Percentiles rank a stretch among this genome's conserved stretches.
phyloP scores from a whole-genome alignment of 805 yeast genomes.

The Kuraishia capsulata region DNA sequence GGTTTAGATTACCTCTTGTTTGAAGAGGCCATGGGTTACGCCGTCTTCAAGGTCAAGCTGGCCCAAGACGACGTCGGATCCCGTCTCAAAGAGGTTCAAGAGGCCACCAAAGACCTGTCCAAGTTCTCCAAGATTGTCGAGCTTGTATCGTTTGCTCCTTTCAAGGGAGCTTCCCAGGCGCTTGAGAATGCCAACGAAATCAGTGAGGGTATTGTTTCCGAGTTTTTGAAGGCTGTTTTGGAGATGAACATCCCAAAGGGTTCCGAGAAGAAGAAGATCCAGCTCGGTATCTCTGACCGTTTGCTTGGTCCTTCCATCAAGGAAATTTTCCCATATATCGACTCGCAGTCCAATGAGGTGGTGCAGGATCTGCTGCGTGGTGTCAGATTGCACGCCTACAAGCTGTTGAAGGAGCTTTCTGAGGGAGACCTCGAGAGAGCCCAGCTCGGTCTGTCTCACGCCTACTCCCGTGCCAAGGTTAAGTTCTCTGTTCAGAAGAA shows the following conservation, averaged over 20 bases:
- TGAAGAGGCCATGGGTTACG: conserved; percentile 99
- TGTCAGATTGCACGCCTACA: conserved; percentile 81
- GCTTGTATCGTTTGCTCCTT: conserved; percentile 92
- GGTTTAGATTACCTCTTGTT: conserved; percentile 84
- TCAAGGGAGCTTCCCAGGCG: conserved; percentile 99
- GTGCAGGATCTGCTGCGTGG: conserved; percentile 96
- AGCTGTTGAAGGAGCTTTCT: conserved; percentile 83
- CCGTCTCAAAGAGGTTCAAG: conserved; percentile 88
- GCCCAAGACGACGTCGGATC: conserved; percentile 94
- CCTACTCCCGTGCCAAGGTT: conserved; percentile 97
- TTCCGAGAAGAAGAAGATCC: conserved; percentile 55
- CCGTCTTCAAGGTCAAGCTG: conserved; percentile 84
- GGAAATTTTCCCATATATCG: conserved; percentile 81
- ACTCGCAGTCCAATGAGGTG: conserved; percentile 83
- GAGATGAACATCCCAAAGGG: conserved; percentile 87
- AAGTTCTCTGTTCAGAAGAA: conserved; percentile 98
- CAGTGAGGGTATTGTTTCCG: conserved; percentile 93
- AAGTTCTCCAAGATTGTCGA: conserved; percentile 88
- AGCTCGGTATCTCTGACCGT: conserved; percentile 87
- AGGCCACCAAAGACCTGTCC: conserved; percentile 76
- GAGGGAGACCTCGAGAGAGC: conserved; percentile 96
- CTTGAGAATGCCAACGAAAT: conserved; percentile 96
- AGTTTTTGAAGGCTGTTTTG: conserved; percentile 78
- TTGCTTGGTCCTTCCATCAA: conserved; percentile 95
- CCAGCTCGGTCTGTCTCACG: conserved; percentile 97